Evolutionary conservation across 345 rosid species (phyloP), one percentile per base, ranked within the genome.

Genomic region (Pugionium cornutum): DNA sequence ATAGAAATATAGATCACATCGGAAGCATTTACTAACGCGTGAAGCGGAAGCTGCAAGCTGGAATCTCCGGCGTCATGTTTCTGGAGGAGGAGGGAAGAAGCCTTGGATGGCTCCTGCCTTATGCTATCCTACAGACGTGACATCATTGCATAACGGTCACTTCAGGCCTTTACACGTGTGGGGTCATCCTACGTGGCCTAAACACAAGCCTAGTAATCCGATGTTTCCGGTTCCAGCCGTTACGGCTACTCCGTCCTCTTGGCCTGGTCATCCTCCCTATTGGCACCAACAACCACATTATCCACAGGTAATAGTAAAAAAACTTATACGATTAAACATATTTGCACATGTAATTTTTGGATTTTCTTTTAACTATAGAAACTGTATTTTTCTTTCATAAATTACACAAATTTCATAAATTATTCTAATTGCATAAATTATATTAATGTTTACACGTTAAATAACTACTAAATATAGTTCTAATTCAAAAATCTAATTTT

Each of bases 121-220:
- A 71, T 97, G 95, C 66, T 90, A 88, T 68, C 96, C 95, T n/a
- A 89, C 67, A 45, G 67, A 83, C 0, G 63, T 77, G 77, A 18
- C 76, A 58, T 54, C 77, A 64, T 70, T 78, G 58, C 89, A 67
- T 29, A 77, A 79, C 40, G 71, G 67, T 48, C 84, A 73, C 55
- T 86, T 82, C 47, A 78, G 90, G 81, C 97, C 95, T 4, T 77
- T 88, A 58, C 89, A 89, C 44, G 99, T 90, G 0, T 94, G 96
- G 97, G 99, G 99, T 39, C 97, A 94, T 73, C 99, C 99, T 9
- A 68, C 78, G 9, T 88, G 99, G 97, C 95, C 99, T 37, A 88
- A 85, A 73, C 90, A 80, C 52, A 64, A 78, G 35, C 18, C 79
- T 10, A 31, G 72, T 8, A 84, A 45, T 70, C 64, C 75, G 3